Base-by-base conservation (phyloP, 352 stramenopile species). In the Globisporangium paroecandrum region DNA sequence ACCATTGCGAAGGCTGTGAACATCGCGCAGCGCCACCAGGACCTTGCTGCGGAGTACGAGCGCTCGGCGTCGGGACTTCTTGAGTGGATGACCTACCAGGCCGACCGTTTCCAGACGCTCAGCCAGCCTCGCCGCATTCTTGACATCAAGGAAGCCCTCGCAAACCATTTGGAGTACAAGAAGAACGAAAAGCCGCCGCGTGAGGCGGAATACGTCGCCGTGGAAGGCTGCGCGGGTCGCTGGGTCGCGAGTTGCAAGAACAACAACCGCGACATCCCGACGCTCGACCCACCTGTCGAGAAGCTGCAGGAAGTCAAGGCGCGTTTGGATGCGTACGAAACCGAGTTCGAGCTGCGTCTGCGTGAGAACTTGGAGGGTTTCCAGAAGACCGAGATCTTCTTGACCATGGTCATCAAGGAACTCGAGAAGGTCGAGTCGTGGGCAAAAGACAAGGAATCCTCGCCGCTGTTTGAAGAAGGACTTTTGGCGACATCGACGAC, bases 1-100 rank as follows among this genome's bases (percentile, higher is more conserved):
- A 95, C 89, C 7, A 94, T 97, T 68, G 85, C 82, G 75, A 97
- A 96, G 77, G 91, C 91, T 60, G 82, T 97, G 9, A 94, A 89
- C 75, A 93, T 97, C 69, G 87, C 89, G 22, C 89, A 95, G 75
- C 88, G 90, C 63, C 91, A 97, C 70, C 87, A 95, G 63, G 88
- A 96, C 15, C 72, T 94, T 41, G 76, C 89, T 4, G 75, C 59
- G 24, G 79, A 96, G 69, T 97, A 95, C 72, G 81, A 75, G 61
- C 78, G 83, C 55, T 81, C 81, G 56, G 87, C 88, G 27, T 89
- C 82, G 18, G 76, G 79, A 5, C 71, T 96, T 56, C 63, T 93
- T 18, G 85, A 93, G 47, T 96, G 88, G 82, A 78, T 93, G 25
- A 79, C 76, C 25, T 29, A 74, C 36, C 88, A 95, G 67, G 82